These are phyloP conservation scores for Zygoascus meyerae DNA, from an alignment of 1,139 yeast genomes.

Conservation along the genomic window DNA sequence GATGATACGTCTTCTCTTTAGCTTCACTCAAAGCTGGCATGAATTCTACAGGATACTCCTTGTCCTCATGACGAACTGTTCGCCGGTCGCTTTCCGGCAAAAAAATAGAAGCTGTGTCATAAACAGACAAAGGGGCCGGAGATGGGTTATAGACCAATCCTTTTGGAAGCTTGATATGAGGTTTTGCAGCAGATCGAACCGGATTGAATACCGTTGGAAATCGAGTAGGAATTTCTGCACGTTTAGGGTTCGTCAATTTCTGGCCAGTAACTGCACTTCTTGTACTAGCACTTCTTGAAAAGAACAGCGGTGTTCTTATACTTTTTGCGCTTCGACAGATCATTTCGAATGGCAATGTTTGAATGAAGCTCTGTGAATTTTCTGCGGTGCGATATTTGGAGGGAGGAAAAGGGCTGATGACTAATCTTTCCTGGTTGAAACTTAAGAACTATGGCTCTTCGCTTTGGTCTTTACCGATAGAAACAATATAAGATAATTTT, in stretches of 20 bases:
- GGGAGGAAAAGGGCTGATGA: no score
- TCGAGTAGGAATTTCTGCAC: constrained; percentile 21
- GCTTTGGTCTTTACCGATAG: no score
- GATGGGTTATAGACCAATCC: constrained; percentile 40
- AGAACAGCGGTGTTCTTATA: no score
- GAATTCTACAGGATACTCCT: constrained; percentile 26
- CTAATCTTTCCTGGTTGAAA: no score
- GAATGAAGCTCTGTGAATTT: no score
- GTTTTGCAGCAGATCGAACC: constrained; percentile 37
- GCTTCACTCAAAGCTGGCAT: constrained; percentile 35
- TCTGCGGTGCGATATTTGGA: no score
- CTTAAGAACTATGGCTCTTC: no score
- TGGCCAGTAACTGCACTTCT: constrained; percentile 9
- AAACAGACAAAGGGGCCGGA: constrained; percentile 47
- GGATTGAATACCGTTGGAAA: constrained; percentile 40
- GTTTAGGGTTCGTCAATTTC: constrained; percentile 12
- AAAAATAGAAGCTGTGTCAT: constrained; percentile 66
- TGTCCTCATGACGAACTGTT: constrained; percentile 31
- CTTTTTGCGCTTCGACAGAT: no score
- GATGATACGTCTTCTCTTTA: constrained; percentile 48
- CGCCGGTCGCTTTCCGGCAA: constrained; percentile 63
- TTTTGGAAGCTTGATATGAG: constrained; percentile 34
- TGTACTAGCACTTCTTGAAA: constrained; percentile 4
- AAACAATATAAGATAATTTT: no score
- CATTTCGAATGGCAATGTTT: no score